A percentile compares a stretch with the other conserved stretches of the same genome.
Evolutionary conservation across 768 basidiomycete species (phyloP).

Genomic region (Nevesoporus exiguus): DNA sequence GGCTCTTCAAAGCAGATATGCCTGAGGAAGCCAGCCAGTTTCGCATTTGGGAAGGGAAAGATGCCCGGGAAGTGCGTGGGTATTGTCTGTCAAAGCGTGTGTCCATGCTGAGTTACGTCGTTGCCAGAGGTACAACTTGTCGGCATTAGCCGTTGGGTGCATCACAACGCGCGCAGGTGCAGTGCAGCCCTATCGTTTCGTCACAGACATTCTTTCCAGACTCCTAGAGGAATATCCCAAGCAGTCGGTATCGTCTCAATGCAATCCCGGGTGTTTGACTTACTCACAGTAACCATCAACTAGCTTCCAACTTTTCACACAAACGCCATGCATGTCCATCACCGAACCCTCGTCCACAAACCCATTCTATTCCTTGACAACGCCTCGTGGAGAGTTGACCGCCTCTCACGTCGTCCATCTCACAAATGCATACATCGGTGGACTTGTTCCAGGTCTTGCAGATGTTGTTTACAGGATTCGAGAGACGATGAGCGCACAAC

Average conservation of each 20-base stretch:
- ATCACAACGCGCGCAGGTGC: slow-evolving; percentile 57
- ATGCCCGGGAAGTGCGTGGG: slow-evolving; percentile 34
- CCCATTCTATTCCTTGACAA: slow-evolving; percentile 39
- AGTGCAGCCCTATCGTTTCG: slow-evolving; percentile 66
- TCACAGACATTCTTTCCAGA: slow-evolving; percentile 55
- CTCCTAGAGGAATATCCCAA: slow-evolving; percentile 49
- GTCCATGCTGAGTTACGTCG: background rate
- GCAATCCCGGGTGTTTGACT: slow-evolving; percentile 3
- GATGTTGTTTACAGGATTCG: slow-evolving; percentile 34
- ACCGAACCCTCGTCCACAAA: slow-evolving; percentile 19
- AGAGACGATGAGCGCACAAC: slow-evolving; percentile 64
- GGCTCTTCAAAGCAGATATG: slow-evolving; percentile 46
- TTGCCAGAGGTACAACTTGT: slow-evolving; percentile 48
- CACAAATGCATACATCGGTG: slow-evolving; percentile 52
- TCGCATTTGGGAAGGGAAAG: slow-evolving; percentile 29
- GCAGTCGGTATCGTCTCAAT: slow-evolving; percentile 21
- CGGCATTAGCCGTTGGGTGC: slow-evolving; percentile 44
- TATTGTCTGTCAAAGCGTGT: background rate
- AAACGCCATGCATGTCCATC: slow-evolving; percentile 40
- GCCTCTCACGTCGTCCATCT: slow-evolving; percentile 48
- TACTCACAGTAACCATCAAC: background rate
- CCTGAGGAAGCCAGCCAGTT: slow-evolving; percentile 42
- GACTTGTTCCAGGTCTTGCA: slow-evolving; percentile 42
- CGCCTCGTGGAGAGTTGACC: slow-evolving; percentile 39
- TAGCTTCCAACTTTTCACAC: slow-evolving; percentile 43